These are phyloP conservation scores for Coelastrella sp. DNA, from an alignment of 139 green algal genomes.

Conservation along the genomic window DNA sequence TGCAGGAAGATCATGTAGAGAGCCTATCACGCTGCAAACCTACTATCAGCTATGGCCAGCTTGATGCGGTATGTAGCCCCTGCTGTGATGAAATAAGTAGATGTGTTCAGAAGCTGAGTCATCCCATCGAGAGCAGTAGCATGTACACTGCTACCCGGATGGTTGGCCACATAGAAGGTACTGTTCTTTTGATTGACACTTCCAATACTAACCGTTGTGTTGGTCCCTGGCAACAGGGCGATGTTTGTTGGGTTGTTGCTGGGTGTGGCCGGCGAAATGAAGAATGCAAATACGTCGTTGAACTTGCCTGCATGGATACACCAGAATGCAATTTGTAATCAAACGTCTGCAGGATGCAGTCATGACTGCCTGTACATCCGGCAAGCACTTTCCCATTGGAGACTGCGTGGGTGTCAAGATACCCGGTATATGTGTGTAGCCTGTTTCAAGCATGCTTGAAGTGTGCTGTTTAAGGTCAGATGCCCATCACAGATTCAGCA, in stretches of 20 bases:
- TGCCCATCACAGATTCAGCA: not conserved
- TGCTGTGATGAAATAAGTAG: not conserved
- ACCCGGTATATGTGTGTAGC: no score
- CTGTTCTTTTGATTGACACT: not conserved
- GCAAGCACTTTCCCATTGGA: no score
- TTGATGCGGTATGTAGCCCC: not conserved
- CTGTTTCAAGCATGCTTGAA: no score
- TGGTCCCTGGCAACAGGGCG: not conserved
- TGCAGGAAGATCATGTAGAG: not conserved
- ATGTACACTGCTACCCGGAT: not conserved
- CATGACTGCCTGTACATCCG: not conserved
- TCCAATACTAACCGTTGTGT: not conserved
- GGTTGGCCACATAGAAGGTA: not conserved
- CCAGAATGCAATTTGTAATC: no score
- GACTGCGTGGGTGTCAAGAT: not conserved
- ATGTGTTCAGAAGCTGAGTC: not conserved
- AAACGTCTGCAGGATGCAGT: not conserved
- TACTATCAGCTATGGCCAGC: conserved; percentile 13
- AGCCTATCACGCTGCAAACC: not conserved
- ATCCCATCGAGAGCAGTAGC: conserved; percentile 1
- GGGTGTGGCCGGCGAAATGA: not conserved
- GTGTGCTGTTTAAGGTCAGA: not conserved
- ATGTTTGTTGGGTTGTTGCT: not conserved
- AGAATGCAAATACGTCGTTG: conserved; percentile 36
- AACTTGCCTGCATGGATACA: not conserved